Base-by-base conservation (phyloP, 169 alveolate genomes). In the Cryptosporidium sp. region DNA sequence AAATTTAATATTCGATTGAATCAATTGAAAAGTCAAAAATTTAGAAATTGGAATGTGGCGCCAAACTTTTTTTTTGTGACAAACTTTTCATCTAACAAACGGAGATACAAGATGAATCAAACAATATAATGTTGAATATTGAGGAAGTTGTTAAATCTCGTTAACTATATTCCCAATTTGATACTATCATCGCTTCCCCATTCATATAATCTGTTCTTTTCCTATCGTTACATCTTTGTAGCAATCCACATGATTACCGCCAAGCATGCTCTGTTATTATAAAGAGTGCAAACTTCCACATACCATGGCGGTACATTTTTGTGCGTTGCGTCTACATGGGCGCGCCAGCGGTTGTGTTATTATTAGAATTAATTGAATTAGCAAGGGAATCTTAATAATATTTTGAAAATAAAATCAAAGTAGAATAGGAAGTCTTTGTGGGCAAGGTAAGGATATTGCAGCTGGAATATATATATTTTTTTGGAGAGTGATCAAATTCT, bases 361-460 rank as follows among this genome's bases (percentile, higher is more conserved):
- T 52, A 71, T 73, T 33, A 10, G 71, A 45, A 69, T 23, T 39
- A 73, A 52, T 18, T 35, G 71, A 59, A 59, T 73, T 33, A 58
- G 71, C 62, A 48, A 55, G 71, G 86, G 52, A 73, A 73, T 73
- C 86, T 73, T 73, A 73, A 73, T 73, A 73, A 73, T 73, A 73
- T 50, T 73, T 50, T 65, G 55, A 73, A 43, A 55, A 37, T 31
- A 58, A 59, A 50, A 55, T 73, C 70, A 21, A 8, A 73, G 43
- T 73, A 55, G 68, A 73, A 73, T 55, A 55, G 70, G 70, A 73
- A 73, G 68, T 52, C 33, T 59, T 73, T 51, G 86, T 73, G 86
- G 86, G 86, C 48, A 59, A 55, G 70, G 71, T 26, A 71, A 29
- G 65, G 69, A 71, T 55, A 35, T 71, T 51, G 48, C 52, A 51